Base-by-base conservation (phyloP, 23 red algal genomes). In the Gracilaria vermiculophylla region DNA sequence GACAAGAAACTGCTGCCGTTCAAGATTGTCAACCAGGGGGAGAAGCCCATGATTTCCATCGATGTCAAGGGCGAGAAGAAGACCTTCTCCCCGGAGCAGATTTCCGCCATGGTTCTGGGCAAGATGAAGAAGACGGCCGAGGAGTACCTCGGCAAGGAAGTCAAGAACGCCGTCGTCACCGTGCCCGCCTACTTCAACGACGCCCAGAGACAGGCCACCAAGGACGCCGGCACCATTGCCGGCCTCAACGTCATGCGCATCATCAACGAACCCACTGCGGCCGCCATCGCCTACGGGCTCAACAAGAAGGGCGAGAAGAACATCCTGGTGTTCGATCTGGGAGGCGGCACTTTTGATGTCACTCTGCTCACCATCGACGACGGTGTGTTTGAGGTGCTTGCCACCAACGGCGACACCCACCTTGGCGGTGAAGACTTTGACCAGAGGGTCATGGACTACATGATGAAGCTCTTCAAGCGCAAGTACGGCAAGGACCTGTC, bases 61-160 rank as follows among this genome's bases (percentile, higher is more conserved):
- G 44, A 92, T 33, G 79, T 98, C 64, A 94, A 94, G 69, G 88
- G 76, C 1, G 96, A 92, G 29, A 41, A 94, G 77, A 98, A 98
- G 84, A 69, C 62, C 20, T 95, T 98, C 72, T 92, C 92, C 43
- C 96, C 96, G 0, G 96, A 98, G 52, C 92, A 98, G 85, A 95
- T 98, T 62, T 94, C 91, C 43, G 96, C 96, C 31, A 98, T 98
- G 96, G 92, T 98, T 25, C 84, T 98, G 14, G 80, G 92, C 15
- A 98, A 98, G 82, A 98, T 98, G 96, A 98, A 98, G 86, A 94
- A 98, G 74, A 88, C 88, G n/a, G 96, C 96, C 27, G 96, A 98
- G 72, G 96, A 98, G 29, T 98, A 94, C 62, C 92, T 98, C 40
- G 96, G 96, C 31, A 95, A 95, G 66, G 86, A 91, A 66, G 84